Percentiles rank a stretch among this genome's conserved stretches.
Conservation (phyloP, 805 yeast genomes). For the Kregervanrija fluxuum region DNA sequence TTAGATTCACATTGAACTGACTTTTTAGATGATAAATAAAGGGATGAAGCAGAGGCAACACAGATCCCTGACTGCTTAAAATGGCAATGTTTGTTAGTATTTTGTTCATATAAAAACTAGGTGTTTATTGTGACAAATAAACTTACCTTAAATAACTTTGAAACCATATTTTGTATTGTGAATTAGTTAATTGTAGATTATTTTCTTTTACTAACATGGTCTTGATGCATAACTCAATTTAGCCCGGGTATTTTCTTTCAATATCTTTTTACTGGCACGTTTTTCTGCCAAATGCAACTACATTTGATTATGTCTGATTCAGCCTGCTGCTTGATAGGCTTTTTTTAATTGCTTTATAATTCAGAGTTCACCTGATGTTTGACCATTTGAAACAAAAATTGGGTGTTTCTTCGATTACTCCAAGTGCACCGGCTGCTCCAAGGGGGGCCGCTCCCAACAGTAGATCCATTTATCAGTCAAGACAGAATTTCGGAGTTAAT, state of each 20-base stretch:
- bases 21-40: background rate
- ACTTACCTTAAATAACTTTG: no score
- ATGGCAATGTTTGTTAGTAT: background rate
- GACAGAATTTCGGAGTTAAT: constrained; percentile 77
- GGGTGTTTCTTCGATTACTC: background rate
- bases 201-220: no score
- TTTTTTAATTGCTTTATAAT: no score
- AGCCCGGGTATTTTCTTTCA: no score
- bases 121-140: no score
- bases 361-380: constrained; percentile 7
- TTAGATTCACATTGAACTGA: constrained; percentile 17
- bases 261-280: background rate
- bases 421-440: constrained; percentile 27
- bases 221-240: no score
- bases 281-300: background rate
- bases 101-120: background rate
- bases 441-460: constrained; percentile 29
- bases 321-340: no score
- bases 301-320: background rate
- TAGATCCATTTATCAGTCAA: constrained; percentile 46
- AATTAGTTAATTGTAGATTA: no score
- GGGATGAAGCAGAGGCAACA: constrained; percentile 3
- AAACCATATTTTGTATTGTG: no score
- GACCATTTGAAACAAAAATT: constrained; percentile 12
- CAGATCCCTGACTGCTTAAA: constrained; percentile 5